phyloP scores from a whole-genome alignment of 768 basidiomycete genomes.

The Neoboletus magnificus region DNA sequence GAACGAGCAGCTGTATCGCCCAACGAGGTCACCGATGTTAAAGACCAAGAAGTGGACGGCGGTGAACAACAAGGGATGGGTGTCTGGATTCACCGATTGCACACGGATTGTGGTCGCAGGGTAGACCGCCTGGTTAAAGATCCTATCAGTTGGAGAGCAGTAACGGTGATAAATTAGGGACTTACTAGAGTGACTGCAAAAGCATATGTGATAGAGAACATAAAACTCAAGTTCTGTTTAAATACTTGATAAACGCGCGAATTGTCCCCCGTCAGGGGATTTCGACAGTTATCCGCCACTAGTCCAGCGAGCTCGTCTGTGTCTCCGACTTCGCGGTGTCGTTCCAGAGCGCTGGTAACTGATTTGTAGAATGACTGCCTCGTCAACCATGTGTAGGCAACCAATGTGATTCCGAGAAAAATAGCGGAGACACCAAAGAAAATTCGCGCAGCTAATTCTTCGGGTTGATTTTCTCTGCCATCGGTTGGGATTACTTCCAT shows the following conservation, averaged over 20 bases:
- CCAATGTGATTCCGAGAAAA: conserved; percentile 56
- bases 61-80: conserved; percentile 81
- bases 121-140: conserved; percentile 64
- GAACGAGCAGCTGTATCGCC: conserved; percentile 66
- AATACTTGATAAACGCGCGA: conserved; percentile 50
- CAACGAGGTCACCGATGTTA: conserved; percentile 68
- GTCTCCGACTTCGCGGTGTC: conserved; percentile 22
- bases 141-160: conserved; percentile 1
- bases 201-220: conserved; percentile 70
- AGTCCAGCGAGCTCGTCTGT: conserved; percentile 33
- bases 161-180: not conserved
- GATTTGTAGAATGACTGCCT: conserved; percentile 57
- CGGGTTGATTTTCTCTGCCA: conserved; percentile 43
- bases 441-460: conserved; percentile 64
- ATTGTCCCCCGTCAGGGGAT: conserved; percentile 34
- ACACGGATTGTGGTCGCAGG: conserved; percentile 84
- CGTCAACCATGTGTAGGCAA: conserved; percentile 55
- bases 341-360: conserved; percentile 48
- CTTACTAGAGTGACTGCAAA: conserved; percentile 79
- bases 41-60: conserved; percentile 75
- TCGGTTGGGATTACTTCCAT: conserved; percentile 18
- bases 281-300: conserved; percentile 30
- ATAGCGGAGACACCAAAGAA: conserved; percentile 72
- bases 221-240: conserved; percentile 63
- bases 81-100: conserved; percentile 55